These are phyloP conservation scores for Fusarium cicatricum DNA, from an alignment of 2,329 filamentous ascomycete genomes.

Conservation along the genomic window DNA sequence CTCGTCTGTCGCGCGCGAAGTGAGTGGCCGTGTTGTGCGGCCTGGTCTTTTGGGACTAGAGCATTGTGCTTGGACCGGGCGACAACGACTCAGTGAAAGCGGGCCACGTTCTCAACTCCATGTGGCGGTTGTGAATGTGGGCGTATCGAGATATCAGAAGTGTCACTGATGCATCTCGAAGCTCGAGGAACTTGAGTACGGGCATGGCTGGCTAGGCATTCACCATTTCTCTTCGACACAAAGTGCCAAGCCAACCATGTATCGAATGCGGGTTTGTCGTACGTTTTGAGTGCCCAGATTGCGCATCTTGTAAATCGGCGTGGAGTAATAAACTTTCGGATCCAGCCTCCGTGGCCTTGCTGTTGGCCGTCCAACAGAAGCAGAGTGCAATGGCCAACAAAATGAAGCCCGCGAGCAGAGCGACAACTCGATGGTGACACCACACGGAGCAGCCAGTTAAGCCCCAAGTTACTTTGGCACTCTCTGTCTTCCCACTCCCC, in stretches of 20 bases:
- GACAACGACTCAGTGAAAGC: constrained; percentile 42
- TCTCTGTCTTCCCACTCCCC: constrained; percentile 30
- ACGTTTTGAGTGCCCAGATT: too few species aligned
- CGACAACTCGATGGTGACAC: constrained; percentile 17
- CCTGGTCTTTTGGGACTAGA: constrained; percentile 31
- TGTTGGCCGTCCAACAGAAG: not conserved
- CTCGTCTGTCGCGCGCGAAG: constrained; percentile 38
- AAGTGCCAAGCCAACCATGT: not conserved
- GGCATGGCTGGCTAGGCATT: constrained; percentile 1
- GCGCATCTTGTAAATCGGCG: not conserved
- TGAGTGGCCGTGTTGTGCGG: constrained; percentile 36
- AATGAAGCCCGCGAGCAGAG: constrained; percentile 1
- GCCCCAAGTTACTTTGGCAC: constrained; percentile 29
- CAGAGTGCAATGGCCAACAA: not conserved
- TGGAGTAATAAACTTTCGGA: constrained; percentile 6
- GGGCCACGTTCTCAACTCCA: constrained; percentile 44
- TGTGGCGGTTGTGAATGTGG: constrained; percentile 39
- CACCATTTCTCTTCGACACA: not conserved
- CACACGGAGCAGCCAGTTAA: constrained; percentile 19
- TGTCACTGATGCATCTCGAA: constrained; percentile 25
- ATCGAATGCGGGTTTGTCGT: not conserved
- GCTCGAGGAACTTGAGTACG: constrained; percentile 3
- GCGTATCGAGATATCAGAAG: constrained; percentile 28
- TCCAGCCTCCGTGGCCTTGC: constrained; percentile 5
- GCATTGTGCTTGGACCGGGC: constrained; percentile 35